Conservation (phyloP, 2,329 filamentous ascomycete species). For the Cladosporium sp. region DNA sequence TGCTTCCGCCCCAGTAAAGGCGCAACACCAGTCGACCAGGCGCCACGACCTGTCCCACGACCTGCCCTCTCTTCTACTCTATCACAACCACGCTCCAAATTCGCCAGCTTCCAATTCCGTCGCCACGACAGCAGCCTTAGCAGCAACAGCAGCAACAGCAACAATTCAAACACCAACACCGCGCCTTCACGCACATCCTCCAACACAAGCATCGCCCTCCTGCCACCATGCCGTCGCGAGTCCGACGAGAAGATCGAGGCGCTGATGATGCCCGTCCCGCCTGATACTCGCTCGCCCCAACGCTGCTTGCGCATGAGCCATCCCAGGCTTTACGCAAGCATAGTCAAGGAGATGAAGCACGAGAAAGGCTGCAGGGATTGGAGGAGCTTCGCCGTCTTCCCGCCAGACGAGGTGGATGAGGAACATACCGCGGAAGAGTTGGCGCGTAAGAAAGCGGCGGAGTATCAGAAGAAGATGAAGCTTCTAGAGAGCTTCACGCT, state of each 20-base stretch:
- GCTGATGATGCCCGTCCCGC: conserved; percentile 32
- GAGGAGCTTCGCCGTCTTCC: conserved; percentile 31
- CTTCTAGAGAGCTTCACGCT: conserved; percentile 21
- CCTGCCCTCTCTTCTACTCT: neutral
- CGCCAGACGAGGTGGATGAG: conserved; percentile 29
- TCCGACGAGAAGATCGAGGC: conserved; percentile 30
- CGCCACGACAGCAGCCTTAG: conserved; percentile 13
- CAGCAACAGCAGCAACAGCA: conserved; percentile 20
- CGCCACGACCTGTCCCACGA: conserved; percentile 1
- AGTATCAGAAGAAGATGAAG: conserved; percentile 26
- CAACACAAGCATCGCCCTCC: conserved; percentile 29
- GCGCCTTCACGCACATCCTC: conserved; percentile 27
- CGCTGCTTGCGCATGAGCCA: conserved; percentile 30
- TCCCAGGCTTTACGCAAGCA: conserved; percentile 29
- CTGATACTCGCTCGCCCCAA: conserved; percentile 22
- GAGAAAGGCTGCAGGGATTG: conserved; percentile 30
- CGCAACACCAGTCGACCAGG: conserved; percentile 18
- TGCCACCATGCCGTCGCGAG: conserved; percentile 28
- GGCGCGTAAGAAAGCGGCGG: conserved; percentile 22
- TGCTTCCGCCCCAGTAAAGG: conserved; percentile 24
- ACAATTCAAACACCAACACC: conserved; percentile 16
- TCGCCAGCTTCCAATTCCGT: conserved; percentile 8
- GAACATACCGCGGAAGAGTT: conserved; percentile 25
- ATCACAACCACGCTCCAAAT: conserved; percentile 3
- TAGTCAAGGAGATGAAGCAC: conserved; percentile 31